These are phyloP conservation scores for Plectosphaerella cucumerina DNA, from an alignment of 2,329 filamentous ascomycete genomes.

Conservation along the genomic window DNA sequence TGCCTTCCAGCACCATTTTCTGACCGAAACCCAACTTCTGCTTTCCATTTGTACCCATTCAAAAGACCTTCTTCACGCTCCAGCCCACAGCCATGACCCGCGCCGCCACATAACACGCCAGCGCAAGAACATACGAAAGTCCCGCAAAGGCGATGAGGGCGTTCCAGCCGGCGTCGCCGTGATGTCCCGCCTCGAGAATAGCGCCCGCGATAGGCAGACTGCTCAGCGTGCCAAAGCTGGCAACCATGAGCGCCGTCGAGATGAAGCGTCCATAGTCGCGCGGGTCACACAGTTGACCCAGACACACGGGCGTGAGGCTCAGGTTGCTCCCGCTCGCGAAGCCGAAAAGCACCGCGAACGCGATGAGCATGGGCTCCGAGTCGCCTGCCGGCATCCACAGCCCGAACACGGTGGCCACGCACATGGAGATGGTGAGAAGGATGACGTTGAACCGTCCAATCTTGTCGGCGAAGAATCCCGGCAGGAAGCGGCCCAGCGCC, in stretches of 20 bases:
- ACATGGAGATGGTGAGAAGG: conserved; percentile 58
- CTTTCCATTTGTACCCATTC: background rate
- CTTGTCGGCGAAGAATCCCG: conserved; percentile 71
- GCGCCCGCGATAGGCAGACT: conserved; percentile 41
- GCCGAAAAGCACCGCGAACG: conserved; percentile 70
- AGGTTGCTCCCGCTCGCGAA: conserved; percentile 78
- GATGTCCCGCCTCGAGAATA: conserved; percentile 10
- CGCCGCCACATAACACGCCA: conserved; percentile 9
- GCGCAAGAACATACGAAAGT: conserved; percentile 9
- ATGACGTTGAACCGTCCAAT: conserved; percentile 80
- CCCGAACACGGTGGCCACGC: conserved; percentile 53
- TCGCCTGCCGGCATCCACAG: conserved; percentile 65
- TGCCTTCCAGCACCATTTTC: too few species aligned
- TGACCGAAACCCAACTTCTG: too few species aligned
- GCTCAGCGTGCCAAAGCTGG: conserved; percentile 62
- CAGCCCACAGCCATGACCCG: conserved; percentile 9
- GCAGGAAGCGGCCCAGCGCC: conserved; percentile 70
- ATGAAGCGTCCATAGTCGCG: conserved; percentile 73
- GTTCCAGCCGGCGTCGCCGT: conserved; percentile 7
- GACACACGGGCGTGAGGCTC: conserved; percentile 71
- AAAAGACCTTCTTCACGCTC: conserved; percentile 6
- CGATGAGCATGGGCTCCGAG: conserved; percentile 54
- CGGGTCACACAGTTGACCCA: conserved; percentile 75
- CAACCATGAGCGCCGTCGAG: conserved; percentile 72
- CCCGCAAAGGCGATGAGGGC: conserved; percentile 9